A percentile compares a stretch with the other conserved stretches of the same genome.
Conservation (phyloP, 352 stramenopile species). For the Ophiocytium majus region DNA sequence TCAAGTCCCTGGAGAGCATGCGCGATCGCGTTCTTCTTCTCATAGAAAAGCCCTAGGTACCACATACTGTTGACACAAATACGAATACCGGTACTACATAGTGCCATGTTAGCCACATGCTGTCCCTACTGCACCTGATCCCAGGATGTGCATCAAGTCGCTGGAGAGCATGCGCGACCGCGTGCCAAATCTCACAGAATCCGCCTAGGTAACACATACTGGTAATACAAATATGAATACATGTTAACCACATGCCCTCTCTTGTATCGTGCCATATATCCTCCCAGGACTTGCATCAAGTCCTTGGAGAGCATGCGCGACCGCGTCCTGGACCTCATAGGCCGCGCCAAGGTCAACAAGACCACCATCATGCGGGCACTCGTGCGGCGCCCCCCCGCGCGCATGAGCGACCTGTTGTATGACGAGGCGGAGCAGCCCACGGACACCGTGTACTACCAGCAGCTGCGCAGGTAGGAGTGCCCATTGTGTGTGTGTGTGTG, state of each 20-base stretch:
- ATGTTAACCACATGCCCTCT: no score
- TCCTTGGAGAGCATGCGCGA: conserved; percentile 47
- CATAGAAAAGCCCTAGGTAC: conserved; percentile 35
- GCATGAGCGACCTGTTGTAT: conserved; percentile 30
- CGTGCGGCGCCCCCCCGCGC: conserved; percentile 3
- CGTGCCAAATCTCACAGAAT: conserved; percentile 41
- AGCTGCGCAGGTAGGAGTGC: conserved; percentile 45
- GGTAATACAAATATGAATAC: no score
- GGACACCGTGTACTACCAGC: conserved; percentile 30
- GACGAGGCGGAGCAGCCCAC: conserved; percentile 15
- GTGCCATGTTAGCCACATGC: no score
- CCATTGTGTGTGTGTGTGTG: no score
- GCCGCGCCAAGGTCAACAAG: conserved; percentile 44
- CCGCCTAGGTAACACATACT: no score
- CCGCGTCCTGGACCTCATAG: conserved; percentile 43
- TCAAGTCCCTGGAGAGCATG: conserved; percentile 41
- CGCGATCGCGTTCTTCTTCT: conserved; percentile 42
- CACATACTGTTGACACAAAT: no score
- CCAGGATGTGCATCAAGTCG: conserved; percentile 27
- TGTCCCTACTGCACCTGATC: no score
- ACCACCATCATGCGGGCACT: conserved; percentile 47
- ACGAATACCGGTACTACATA: no score
- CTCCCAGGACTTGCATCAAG: conserved; percentile 23
- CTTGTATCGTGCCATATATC: no score
- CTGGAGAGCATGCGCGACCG: conserved; percentile 46